Conservation (phyloP, 352 stramenopile species). For the Phytophthora agathidicida region DNA sequence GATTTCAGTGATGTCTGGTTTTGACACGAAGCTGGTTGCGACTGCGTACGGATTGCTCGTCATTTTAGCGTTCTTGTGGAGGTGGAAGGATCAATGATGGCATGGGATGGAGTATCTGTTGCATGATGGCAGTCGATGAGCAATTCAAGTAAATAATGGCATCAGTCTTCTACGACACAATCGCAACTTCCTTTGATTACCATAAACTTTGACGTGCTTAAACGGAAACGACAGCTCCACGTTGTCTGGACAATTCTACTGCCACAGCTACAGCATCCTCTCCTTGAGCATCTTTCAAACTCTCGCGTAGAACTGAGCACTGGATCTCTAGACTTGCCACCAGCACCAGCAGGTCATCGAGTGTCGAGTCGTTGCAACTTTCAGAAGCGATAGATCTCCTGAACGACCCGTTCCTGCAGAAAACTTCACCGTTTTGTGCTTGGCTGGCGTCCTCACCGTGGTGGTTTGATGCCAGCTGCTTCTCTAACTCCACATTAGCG, state of each 20-base stretch:
- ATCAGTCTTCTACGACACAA: background rate
- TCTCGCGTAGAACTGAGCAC: conserved; percentile 61
- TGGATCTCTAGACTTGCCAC: conserved; percentile 78
- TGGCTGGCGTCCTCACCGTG: background rate
- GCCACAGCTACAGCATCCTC: conserved; percentile 46
- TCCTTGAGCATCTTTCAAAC: conserved; percentile 42
- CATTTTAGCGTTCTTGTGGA: conserved; percentile 42
- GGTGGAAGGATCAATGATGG: conserved; percentile 43
- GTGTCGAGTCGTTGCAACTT: conserved; percentile 26
- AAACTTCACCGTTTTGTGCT: conserved; percentile 11
- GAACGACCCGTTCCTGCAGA: conserved; percentile 15
- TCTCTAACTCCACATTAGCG: conserved; percentile 60
- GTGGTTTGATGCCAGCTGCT: conserved; percentile 26
- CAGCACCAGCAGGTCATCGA: conserved; percentile 67
- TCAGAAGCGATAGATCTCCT: conserved; percentile 14
- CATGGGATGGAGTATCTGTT: background rate
- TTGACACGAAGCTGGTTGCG: conserved; percentile 64
- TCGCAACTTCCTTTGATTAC: conserved; percentile 5
- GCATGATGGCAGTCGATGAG: background rate
- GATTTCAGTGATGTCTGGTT: conserved; percentile 72
- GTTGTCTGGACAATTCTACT: conserved; percentile 34
- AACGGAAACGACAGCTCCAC: conserved; percentile 40
- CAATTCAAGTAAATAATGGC: conserved; percentile 8
- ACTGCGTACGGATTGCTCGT: conserved; percentile 61
- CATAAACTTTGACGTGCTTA: conserved; percentile 16